Base-by-base conservation (phyloP, 805 yeast genomes). In the Wickerhamiella lipophila region DNA sequence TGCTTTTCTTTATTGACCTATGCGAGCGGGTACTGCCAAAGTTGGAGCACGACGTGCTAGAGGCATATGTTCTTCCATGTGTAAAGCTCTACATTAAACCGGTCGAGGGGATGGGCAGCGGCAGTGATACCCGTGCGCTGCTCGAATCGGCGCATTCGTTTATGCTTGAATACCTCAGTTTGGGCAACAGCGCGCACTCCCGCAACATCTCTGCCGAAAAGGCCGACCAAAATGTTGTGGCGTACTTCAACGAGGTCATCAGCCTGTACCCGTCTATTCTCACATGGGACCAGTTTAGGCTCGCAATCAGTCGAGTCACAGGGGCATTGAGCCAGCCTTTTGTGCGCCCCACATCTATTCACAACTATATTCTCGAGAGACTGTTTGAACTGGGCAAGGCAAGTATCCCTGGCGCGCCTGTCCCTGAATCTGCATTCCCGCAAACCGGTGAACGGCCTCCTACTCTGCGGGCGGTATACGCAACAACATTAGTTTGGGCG, bases 111-210 rank as follows among this genome's bases (percentile, higher is more conserved):
- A 30, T 12, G 3, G 29, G 19, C 22, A 7, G 19, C 11, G 32
- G 32, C 13, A 13, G 13, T 13, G 32, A 29, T 29, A 7, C 22
- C 13, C 57, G 63, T 23, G 60, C 65, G 1, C 55, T 77, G 4
- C 61, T 78, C 9, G 89, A 82, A 58, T 75, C 80, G 0, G 69
- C 78, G 1, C 89, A 82, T 59, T 77, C 86, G 0, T 81, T 79
- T 0, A 64, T 72, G 58, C 58, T 76, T 23, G 61, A 69, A 3
- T 64, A 67, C 16, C 53, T 62, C 4, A 53, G 58, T 3, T 47
- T 52, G 7, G 54, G 53, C 12, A 30, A 50, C 16, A 43, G 52
- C 22, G 50, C 51, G 26, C 58, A 55, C 26, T 49, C 59, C 34
- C 50, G 47, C 7, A 58, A 57, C 13, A 50, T 36, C 19, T 57